Percentiles rank a stretch among this genome's conserved stretches.
Conservation (phyloP, 2,329 filamentous ascomycete genomes). For the Hirsutella rhossiliensis region DNA sequence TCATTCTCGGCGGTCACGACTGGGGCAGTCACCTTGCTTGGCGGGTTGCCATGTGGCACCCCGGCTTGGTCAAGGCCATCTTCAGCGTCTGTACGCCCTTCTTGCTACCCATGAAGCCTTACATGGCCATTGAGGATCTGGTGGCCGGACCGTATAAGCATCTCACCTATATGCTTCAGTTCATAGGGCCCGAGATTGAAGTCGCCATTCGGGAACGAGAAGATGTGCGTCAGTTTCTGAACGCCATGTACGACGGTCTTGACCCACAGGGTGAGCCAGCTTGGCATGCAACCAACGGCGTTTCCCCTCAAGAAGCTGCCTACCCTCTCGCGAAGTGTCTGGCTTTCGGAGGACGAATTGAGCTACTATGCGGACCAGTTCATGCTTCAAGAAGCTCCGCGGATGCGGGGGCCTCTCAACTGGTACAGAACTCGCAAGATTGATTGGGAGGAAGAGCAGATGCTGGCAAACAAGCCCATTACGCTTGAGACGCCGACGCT, state of each 20-base stretch:
- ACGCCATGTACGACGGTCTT: slow-evolving; percentile 55
- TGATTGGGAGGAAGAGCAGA: slow-evolving; percentile 51
- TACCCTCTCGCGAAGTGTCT: background rate
- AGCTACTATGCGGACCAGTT: background rate
- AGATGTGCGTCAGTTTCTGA: slow-evolving; percentile 58
- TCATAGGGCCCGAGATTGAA: slow-evolving; percentile 58
- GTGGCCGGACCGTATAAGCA: slow-evolving; percentile 31
- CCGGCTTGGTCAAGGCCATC: slow-evolving; percentile 55
- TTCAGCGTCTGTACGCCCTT: slow-evolving; percentile 78
- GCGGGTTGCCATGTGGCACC: slow-evolving; percentile 65
- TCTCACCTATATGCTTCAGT: slow-evolving; percentile 76
- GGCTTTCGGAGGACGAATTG: background rate
- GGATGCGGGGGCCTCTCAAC: background rate
- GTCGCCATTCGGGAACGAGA: slow-evolving; percentile 41
- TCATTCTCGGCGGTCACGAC: slow-evolving; percentile 85
- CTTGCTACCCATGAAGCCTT: slow-evolving; percentile 37
- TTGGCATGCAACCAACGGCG: slow-evolving; percentile 49
- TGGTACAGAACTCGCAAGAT: background rate
- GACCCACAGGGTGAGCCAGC: slow-evolving; percentile 40
- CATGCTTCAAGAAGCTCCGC: background rate
- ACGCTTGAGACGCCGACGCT: slow-evolving; percentile 53
- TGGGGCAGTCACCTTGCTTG: slow-evolving; percentile 78
- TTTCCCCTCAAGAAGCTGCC: background rate
- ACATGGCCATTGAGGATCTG: slow-evolving; percentile 43
- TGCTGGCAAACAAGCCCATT: slow-evolving; percentile 43